Percentiles rank a stretch among this genome's conserved stretches.
Evolutionary conservation across 2,329 filamentous ascomycete genomes (phyloP).

Genomic region (Claviceps sp.): DNA sequence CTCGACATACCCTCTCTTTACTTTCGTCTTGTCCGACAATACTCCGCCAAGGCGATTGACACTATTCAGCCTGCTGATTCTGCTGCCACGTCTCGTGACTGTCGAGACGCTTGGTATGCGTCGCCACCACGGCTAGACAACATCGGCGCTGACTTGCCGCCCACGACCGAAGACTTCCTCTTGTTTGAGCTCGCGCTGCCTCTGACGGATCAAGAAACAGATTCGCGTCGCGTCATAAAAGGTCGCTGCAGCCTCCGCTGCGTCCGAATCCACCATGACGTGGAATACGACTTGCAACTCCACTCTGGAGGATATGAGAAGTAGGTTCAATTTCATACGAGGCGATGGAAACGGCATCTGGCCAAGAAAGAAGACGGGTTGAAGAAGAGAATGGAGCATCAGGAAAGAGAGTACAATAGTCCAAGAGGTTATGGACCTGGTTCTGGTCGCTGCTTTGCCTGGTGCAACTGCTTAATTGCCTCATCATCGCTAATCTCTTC

Average conservation of each 20-base stretch:
- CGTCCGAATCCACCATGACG: slow-evolving; percentile 11
- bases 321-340: slow-evolving; percentile 15
- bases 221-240: neutral
- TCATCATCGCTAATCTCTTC: slow-evolving; percentile 1
- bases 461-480: too few species aligned
- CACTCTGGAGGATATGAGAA: slow-evolving; percentile 30
- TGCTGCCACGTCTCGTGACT: neutral
- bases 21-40: neutral
- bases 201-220: neutral
- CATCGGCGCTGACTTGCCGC: neutral
- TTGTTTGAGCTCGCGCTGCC: neutral
- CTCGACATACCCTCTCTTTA: neutral
- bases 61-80: neutral
- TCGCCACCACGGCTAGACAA: neutral
- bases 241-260: neutral
- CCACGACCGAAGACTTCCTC: neutral
- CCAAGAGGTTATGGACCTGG: neutral
- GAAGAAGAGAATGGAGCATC: neutral
- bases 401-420: neutral
- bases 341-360: neutral
- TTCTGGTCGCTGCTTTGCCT: neutral
- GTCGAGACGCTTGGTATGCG: neutral
- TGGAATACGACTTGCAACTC: slow-evolving; percentile 27
- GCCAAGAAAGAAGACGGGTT: neutral
- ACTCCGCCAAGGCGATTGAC: neutral